Conservation (phyloP, 2,329 filamentous ascomycete genomes). For the Pestalotiopsis sp. region DNA sequence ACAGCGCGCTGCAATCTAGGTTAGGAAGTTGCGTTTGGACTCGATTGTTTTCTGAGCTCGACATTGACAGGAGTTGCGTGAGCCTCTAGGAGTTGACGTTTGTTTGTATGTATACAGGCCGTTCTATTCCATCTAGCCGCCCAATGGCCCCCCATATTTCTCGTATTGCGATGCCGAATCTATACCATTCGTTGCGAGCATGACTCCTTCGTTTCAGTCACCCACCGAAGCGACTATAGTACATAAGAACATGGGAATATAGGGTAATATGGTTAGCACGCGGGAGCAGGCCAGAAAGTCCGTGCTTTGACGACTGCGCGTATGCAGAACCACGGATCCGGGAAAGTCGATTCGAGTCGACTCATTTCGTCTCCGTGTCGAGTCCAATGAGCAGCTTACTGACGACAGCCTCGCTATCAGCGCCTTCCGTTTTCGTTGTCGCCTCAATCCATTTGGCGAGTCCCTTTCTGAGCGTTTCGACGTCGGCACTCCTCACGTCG, state of each 20-base stretch:
- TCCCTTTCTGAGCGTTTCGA: conserved; percentile 53
- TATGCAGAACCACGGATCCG: background rate
- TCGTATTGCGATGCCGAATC: background rate
- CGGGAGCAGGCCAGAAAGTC: background rate
- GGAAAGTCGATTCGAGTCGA: background rate
- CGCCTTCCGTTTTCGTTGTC: conserved; percentile 38
- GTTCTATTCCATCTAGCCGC: background rate
- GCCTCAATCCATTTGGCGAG: conserved; percentile 52
- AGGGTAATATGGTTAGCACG: background rate
- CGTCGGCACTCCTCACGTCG: conserved; percentile 57
- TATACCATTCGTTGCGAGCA: background rate
- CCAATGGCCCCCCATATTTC: background rate
- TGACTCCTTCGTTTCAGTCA: background rate
- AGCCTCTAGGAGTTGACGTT: background rate
- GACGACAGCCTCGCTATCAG: conserved; percentile 36
- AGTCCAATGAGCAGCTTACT: conserved; percentile 15
- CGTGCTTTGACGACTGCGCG: background rate
- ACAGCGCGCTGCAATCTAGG: background rate
- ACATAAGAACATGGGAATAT: background rate
- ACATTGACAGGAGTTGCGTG: background rate
- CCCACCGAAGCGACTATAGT: background rate
- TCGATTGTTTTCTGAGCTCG: background rate
- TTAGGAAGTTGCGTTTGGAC: background rate
- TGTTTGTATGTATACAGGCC: background rate
- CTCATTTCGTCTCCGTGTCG: background rate